Conservation (phyloP, 352 stramenopile species). For the Phytophthora vignae region DNA sequence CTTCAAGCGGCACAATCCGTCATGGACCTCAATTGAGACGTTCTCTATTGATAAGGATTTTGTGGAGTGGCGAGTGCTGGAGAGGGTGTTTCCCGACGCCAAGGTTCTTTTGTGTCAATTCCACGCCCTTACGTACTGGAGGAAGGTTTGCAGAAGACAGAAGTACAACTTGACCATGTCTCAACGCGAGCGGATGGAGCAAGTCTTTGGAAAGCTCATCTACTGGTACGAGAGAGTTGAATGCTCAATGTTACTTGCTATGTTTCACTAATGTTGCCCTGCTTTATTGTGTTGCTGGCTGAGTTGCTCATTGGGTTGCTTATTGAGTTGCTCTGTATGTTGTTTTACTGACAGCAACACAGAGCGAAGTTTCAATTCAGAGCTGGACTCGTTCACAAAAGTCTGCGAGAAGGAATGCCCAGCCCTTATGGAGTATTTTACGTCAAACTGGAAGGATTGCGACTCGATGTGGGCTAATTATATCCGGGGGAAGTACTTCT, state of each 20-base stretch:
- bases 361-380: not conserved
- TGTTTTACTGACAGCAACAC: conserved; percentile 2
- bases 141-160: no score
- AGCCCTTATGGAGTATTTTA: conserved; percentile 12
- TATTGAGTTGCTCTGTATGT: not conserved
- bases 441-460: conserved; percentile 22
- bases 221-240: no score
- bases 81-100: no score
- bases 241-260: conserved; percentile 4
- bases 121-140: no score
- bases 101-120: no score
- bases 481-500: conserved; percentile 14
- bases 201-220: no score
- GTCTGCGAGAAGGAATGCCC: conserved; percentile 2
- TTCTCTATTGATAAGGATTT: no score
- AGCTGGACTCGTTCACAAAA: not conserved
- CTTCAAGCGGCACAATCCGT: no score
- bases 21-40: no score
- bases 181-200: no score
- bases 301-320: conserved; percentile 8
- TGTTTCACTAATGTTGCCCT: conserved; percentile 2
- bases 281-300: not conserved
- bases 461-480: conserved; percentile 28
- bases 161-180: no score
- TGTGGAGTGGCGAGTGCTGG: no score